Evolutionary conservation across 768 basidiomycete genomes (phyloP).

Genomic region (Leccinum broughii): DNA sequence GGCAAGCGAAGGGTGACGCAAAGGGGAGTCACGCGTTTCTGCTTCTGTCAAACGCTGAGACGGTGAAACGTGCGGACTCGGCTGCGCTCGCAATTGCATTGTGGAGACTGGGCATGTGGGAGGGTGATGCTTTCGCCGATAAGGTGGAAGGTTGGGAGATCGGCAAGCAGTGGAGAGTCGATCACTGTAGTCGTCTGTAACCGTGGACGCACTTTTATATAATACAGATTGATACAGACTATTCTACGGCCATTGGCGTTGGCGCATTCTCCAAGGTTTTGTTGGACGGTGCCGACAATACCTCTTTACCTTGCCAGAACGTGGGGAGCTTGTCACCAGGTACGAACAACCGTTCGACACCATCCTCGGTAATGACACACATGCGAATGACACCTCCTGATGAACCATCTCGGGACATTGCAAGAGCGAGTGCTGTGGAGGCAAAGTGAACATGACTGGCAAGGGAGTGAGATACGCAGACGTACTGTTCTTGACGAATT

Average conservation of each 20-base stretch:
- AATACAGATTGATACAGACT: constrained; percentile 15
- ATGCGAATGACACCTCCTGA: constrained; percentile 97
- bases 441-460: constrained; percentile 5
- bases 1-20: constrained; percentile 26
- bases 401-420: constrained; percentile 97
- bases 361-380: constrained; percentile 93
- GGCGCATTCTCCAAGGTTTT: constrained; percentile 23
- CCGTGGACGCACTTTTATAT: constrained; percentile 2
- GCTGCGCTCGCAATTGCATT: constrained; percentile 68
- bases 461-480: constrained; percentile 16
- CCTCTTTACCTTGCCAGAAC: constrained; percentile 87
- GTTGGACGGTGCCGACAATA: constrained; percentile 45
- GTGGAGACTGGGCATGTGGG: constrained; percentile 81
- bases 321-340: constrained; percentile 86
- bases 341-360: constrained; percentile 89
- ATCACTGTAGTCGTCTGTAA: constrained; percentile 10
- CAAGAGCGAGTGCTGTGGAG: constrained; percentile 77
- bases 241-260: constrained; percentile 49
- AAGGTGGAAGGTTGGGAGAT: constrained; percentile 39
- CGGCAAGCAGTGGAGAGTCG: constrained; percentile 27
- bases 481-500: constrained; percentile 96
- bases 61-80: constrained; percentile 55
- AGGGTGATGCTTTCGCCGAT: constrained; percentile 42
- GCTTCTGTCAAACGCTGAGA: constrained; percentile 52
- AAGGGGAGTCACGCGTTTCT: constrained; percentile 73